phyloP scores from a whole-genome alignment of 495 filamentous ascomycete species.

The Chaetomium cochliodes region DNA sequence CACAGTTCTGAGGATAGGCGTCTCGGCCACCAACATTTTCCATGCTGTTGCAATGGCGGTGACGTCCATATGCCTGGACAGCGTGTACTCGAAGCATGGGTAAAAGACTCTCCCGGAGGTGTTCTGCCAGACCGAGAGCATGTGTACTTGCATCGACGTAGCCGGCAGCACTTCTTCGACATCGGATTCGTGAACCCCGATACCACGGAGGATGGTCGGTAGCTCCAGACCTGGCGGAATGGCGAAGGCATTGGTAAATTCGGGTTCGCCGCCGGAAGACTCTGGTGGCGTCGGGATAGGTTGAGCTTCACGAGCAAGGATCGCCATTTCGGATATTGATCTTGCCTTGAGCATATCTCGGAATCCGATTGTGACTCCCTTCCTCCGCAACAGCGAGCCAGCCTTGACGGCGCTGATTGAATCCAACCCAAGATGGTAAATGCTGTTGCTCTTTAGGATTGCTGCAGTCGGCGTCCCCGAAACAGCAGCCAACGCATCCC shows the following conservation, averaged over 20 bases:
- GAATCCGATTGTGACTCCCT: slow-evolving; percentile 57
- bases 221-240: slow-evolving; percentile 31
- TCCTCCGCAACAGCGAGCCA: slow-evolving; percentile 60
- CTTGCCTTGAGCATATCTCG: slow-evolving; percentile 63
- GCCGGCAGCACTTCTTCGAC: slow-evolving; percentile 61
- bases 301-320: neutral
- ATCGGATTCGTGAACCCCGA: slow-evolving; percentile 37
- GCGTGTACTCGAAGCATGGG: slow-evolving; percentile 58
- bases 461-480: slow-evolving; percentile 58
- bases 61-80: slow-evolving; percentile 36
- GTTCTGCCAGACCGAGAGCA: slow-evolving; percentile 67
- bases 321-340: slow-evolving; percentile 59
- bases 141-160: slow-evolving; percentile 69
- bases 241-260: neutral
- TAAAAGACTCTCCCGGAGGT: slow-evolving; percentile 60
- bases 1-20: slow-evolving; percentile 59
- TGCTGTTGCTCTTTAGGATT: slow-evolving; percentile 63
- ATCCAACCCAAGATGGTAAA: slow-evolving; percentile 85
- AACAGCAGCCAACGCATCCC: slow-evolving; percentile 61
- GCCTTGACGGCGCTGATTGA: slow-evolving; percentile 84
- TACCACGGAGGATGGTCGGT: slow-evolving; percentile 27
- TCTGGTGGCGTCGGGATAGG: neutral
- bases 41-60: slow-evolving; percentile 52
- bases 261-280: neutral
- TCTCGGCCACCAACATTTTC: slow-evolving; percentile 52